Evolutionary conservation across 2,329 filamentous ascomycete species (phyloP), one percentile per base, ranked within the genome.

Genomic region (Metarhizium anisopliae): DNA sequence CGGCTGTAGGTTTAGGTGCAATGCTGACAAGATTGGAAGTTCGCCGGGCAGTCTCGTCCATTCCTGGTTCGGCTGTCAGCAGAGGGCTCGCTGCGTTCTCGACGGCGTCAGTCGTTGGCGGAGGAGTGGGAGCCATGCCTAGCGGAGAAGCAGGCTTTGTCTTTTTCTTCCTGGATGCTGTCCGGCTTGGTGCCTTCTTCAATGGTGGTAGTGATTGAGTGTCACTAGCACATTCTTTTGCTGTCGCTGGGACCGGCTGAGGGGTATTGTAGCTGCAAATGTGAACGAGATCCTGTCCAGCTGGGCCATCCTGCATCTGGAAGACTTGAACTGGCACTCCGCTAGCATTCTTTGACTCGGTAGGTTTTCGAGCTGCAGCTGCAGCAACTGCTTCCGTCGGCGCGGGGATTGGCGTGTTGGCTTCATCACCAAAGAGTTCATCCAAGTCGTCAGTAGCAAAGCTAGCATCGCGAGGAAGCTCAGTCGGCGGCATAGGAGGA

Each of bases 401-500:
- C 6, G 45, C 45, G 13, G 71, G 68, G 7, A 74, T 61, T n/a
- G 72, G 64, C 56, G 77, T 75, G 13, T 73, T 69, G 1, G 75
- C 71, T 14, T 83, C 78, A 29, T 89, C 83, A 42, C 86, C 86
- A 57, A 90, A 82, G 6, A 85, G 76, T 30, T 87, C 84, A n/a
- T 87, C 81, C 16, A 87, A 68, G 6, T 84, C 81, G n/a, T 87
- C 87, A 66, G 89, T 94, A 81, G 92, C 89, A 65, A 95, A 95
- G 1, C 89, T 89, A 14, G 89, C 92, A 66, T 95, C 90, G 7
- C 78, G 77, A 60, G 85, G 77, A 5, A 79, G 78, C 53, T 85
- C 83, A 30, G 85, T 68, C 25, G 78, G 73, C 0, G 76, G 80
- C 75, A 86, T 84, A 0, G 82, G 81, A 7, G 83, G 83, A 52